Evolutionary conservation across 192 early-diverging fungal genomes (phyloP).

Genomic region (Gamsiella multidivaricata): DNA sequence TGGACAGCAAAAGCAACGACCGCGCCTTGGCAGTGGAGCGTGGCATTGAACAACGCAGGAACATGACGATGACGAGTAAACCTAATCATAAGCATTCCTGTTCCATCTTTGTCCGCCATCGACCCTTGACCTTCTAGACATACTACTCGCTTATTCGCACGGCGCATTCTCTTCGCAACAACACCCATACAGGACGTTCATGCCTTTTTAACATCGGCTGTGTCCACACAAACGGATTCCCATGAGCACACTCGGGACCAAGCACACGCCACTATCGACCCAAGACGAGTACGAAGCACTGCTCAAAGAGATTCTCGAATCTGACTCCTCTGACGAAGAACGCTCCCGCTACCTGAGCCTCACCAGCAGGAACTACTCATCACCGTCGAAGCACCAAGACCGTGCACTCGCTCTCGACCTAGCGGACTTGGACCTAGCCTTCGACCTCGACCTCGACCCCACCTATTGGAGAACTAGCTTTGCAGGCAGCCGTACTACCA

Average conservation of each 20-base stretch:
- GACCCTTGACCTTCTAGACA: too few species aligned
- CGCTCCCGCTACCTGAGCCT: slow-evolving; percentile 25
- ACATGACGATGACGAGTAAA: too few species aligned
- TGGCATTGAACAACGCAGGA: too few species aligned
- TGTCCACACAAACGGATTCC: slow-evolving; percentile 13
- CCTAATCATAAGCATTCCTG: too few species aligned
- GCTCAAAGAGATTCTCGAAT: slow-evolving; percentile 64
- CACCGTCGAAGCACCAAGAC: background rate
- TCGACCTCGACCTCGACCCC: slow-evolving; percentile 13
- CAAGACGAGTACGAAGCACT: slow-evolving; percentile 63
- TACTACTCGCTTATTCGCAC: too few species aligned
- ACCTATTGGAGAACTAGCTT: slow-evolving; percentile 1
- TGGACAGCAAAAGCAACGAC: too few species aligned
- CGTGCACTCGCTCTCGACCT: slow-evolving; percentile 19
- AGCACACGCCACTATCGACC: slow-evolving; percentile 36
- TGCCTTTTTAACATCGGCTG: slow-evolving; percentile 12
- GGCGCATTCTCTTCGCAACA: background rate
- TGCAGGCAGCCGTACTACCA: background rate
- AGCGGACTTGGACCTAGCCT: slow-evolving; percentile 30
- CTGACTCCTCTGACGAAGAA: slow-evolving; percentile 61
- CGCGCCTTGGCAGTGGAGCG: too few species aligned
- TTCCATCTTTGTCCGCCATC: too few species aligned
- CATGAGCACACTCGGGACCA: slow-evolving; percentile 45
- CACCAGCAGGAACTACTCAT: slow-evolving; percentile 14
- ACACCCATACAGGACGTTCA: background rate